These are phyloP conservation scores for Tulasnella sp. DNA, from an alignment of 768 basidiomycete genomes.

Conservation along the genomic window DNA sequence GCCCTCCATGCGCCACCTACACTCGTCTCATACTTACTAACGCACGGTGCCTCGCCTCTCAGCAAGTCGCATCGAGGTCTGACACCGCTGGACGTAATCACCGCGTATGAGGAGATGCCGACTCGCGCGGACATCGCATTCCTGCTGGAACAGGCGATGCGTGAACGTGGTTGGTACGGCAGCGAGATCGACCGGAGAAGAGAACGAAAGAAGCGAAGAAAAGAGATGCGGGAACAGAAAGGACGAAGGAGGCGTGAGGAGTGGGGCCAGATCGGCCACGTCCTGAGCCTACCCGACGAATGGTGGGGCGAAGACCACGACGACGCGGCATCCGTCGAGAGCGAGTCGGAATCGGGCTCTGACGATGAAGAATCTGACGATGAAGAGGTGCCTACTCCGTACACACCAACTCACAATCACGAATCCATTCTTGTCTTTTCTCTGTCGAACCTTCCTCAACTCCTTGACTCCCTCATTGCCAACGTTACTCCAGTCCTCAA, in stretches of 20 bases:
- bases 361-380: constrained; percentile 47
- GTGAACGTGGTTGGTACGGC: constrained; percentile 43
- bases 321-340: constrained; percentile 18
- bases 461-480: constrained; percentile 78
- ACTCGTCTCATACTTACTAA: constrained; percentile 86
- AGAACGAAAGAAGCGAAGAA: constrained; percentile 56
- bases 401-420: constrained; percentile 74
- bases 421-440: constrained; percentile 93
- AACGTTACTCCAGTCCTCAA: constrained; percentile 66
- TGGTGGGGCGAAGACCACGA: constrained; percentile 52
- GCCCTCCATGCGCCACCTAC: constrained; percentile 85
- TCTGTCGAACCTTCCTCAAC: constrained; percentile 66
- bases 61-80: constrained; percentile 71
- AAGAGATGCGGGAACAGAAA: constrained; percentile 50
- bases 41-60: constrained; percentile 83
- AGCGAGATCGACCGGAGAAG: constrained; percentile 58
- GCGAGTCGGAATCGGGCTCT: constrained; percentile 40
- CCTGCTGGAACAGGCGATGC: constrained; percentile 87
- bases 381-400: constrained; percentile 44
- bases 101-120: constrained; percentile 73
- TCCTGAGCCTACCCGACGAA: constrained; percentile 51
- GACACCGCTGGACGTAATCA: constrained; percentile 85
- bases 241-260: constrained; percentile 52
- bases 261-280: constrained; percentile 40
- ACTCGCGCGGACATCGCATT: constrained; percentile 81